A percentile compares a stretch with the other conserved stretches of the same genome.
phyloP scores from a whole-genome alignment of 2,329 filamentous ascomycete species.

The Cyphellophora attinorum region DNA sequence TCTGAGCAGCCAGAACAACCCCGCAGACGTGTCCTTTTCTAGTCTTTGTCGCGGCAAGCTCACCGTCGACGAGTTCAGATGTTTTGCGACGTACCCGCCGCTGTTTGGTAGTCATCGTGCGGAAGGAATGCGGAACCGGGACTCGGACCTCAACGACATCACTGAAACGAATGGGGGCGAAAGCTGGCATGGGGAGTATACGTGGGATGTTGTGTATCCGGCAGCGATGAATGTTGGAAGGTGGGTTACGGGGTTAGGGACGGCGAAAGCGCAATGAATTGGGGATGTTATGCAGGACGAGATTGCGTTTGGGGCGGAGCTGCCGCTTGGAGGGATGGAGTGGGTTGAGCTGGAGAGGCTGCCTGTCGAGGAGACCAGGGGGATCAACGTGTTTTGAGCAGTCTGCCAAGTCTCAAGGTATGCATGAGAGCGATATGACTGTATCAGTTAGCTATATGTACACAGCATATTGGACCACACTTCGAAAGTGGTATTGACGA shows the following conservation, averaged over 20 bases:
- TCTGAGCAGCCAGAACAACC: constrained; percentile 14
- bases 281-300: not conserved
- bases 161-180: not conserved
- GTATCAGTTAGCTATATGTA: no score
- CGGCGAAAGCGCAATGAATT: constrained; percentile 1
- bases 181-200: constrained; percentile 4
- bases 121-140: constrained; percentile 1
- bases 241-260: constrained; percentile 2
- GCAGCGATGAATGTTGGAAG: constrained; percentile 2
- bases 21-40: constrained; percentile 23
- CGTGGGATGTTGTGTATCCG: constrained; percentile 5
- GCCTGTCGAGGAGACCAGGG: not conserved
- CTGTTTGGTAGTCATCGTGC: constrained; percentile 3
- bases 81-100: constrained; percentile 3
- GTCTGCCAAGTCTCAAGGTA: no score
- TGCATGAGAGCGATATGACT: no score
- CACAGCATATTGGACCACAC: no score
- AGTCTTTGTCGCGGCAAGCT: not conserved
- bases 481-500: no score
- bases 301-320: not conserved
- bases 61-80: not conserved
- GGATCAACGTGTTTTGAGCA: no score
- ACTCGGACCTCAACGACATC: constrained; percentile 2
- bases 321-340: not conserved
- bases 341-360: not conserved